Evolutionary conservation across 805 yeast species (phyloP).

Genomic region (Schwanniomyces yamadae): DNA sequence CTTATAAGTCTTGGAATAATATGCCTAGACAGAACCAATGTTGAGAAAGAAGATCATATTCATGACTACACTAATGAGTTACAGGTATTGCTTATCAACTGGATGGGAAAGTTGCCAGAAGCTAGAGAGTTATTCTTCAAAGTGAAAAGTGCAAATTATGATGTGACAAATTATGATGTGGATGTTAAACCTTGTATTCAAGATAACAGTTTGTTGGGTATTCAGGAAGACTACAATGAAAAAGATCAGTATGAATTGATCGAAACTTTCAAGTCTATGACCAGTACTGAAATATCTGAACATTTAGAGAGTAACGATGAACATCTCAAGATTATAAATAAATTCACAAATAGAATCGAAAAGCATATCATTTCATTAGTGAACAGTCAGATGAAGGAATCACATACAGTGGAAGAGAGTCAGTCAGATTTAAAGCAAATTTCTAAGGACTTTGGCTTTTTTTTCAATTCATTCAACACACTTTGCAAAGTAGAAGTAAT

Average conservation of each 20-base stretch:
- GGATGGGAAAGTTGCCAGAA: constrained; percentile 63
- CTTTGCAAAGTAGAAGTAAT: constrained; percentile 29
- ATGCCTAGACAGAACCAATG: constrained; percentile 31
- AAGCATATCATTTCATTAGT: constrained; percentile 10
- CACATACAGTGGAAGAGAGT: neutral
- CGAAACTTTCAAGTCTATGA: constrained; percentile 9
- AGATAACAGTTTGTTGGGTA: too few relatives aligned
- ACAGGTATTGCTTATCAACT: constrained; percentile 58
- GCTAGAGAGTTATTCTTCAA: constrained; percentile 58
- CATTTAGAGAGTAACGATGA: constrained; percentile 15
- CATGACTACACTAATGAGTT: constrained; percentile 59
- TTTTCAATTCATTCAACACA: constrained; percentile 29
- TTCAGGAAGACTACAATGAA: neutral
- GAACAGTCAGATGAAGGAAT: constrained; percentile 4
- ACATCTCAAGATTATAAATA: constrained; percentile 12
- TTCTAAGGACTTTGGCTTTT: constrained; percentile 21
- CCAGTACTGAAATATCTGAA: constrained; percentile 16
- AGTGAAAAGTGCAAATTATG: constrained; percentile 18
- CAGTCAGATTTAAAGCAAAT: constrained; percentile 9
- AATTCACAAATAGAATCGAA: constrained; percentile 15
- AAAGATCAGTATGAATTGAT: constrained; percentile 13
- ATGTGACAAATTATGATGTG: constrained; percentile 1
- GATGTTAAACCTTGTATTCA: too few relatives aligned
- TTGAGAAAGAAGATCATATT: constrained; percentile 22
- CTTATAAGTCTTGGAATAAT: constrained; percentile 47